These are phyloP conservation scores for Fusarium nisikadoi DNA, from an alignment of 2,329 filamentous ascomycete species.

Conservation along the genomic window DNA sequence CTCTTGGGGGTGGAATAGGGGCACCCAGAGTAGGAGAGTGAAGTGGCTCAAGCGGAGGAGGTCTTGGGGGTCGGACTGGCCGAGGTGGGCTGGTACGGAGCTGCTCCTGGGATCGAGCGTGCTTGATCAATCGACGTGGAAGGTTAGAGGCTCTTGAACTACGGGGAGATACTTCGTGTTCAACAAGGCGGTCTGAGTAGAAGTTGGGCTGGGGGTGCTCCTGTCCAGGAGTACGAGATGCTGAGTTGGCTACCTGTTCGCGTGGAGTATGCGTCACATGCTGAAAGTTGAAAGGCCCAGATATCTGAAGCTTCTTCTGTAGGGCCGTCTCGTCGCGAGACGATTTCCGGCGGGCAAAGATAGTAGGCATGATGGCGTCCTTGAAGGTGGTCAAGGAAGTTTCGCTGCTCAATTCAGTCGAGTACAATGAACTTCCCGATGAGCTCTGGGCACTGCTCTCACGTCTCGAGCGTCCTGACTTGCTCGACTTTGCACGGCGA, in stretches of 20 bases:
- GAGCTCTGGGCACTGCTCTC: slow-evolving; percentile 62
- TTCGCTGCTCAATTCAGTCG: slow-evolving; percentile 55
- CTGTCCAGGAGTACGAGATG: slow-evolving; percentile 51
- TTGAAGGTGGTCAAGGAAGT: slow-evolving; percentile 47
- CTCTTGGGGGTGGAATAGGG: slow-evolving; percentile 61
- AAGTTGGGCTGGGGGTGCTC: slow-evolving; percentile 60
- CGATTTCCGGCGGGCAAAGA: slow-evolving; percentile 63
- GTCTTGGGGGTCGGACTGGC: slow-evolving; percentile 57
- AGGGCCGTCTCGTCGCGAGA: slow-evolving; percentile 48
- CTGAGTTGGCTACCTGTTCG: slow-evolving; percentile 57
- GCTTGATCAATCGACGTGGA: slow-evolving; percentile 54
- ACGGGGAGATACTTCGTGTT: slow-evolving; percentile 27
- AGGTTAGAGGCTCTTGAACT: slow-evolving; percentile 40
- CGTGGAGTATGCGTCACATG: slow-evolving; percentile 69
- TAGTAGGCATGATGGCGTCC: slow-evolving; percentile 60
- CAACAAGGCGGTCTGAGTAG: slow-evolving; percentile 46
- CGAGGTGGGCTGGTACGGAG: slow-evolving; percentile 60
- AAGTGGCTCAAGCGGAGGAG: slow-evolving; percentile 38
- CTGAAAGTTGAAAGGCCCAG: slow-evolving; percentile 73
- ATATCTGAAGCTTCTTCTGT: slow-evolving; percentile 64
- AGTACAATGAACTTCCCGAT: slow-evolving; percentile 60
- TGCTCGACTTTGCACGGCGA: slow-evolving; percentile 60
- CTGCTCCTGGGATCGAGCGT: slow-evolving; percentile 61
- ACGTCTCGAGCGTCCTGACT: slow-evolving; percentile 52
- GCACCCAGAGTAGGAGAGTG: slow-evolving; percentile 47